A percentile compares a stretch with the other conserved stretches of the same genome.
These are phyloP conservation scores for Scheffersomyces coipomensis DNA, from an alignment of 805 yeast species.

Conservation along the genomic window DNA sequence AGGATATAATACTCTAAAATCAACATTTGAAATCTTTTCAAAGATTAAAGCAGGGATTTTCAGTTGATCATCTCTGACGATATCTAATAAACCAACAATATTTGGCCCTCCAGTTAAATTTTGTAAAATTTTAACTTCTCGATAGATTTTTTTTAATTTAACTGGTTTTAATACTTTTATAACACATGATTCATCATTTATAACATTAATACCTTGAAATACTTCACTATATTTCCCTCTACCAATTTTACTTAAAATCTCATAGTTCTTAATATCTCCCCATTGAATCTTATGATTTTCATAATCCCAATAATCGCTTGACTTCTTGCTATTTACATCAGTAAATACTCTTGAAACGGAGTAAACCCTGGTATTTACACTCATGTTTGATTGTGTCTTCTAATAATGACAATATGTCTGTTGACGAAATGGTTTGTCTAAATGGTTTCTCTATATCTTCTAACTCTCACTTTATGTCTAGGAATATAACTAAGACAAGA, in stretches of 20 bases:
- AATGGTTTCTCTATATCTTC: too few relatives aligned
- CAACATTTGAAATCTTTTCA: constrained; percentile 80
- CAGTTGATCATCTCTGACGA: constrained; percentile 75
- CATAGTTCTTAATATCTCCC: constrained; percentile 54
- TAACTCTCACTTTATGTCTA: too few relatives aligned
- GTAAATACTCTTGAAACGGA: constrained; percentile 60
- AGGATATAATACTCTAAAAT: constrained; percentile 79
- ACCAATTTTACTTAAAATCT: constrained; percentile 81
- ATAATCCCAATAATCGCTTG: constrained; percentile 82
- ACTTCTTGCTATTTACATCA: constrained; percentile 66
- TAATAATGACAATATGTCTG: too few relatives aligned
- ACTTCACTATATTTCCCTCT: constrained; percentile 96
- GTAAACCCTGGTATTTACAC: constrained; percentile 24
- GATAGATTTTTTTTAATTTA: constrained; percentile 83
- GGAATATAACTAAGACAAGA: too few relatives aligned
- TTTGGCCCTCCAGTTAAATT: constrained; percentile 85
- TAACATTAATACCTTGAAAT: constrained; percentile 75
- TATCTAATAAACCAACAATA: constrained; percentile 71
- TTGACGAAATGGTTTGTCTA: too few relatives aligned
- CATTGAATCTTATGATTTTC: constrained; percentile 53
- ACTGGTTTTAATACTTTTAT: constrained; percentile 92
- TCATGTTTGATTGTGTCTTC: constrained; percentile 18
- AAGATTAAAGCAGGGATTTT: constrained; percentile 86
- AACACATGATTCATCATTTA: constrained; percentile 63
- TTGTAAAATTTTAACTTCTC: constrained; percentile 86